Evolutionary conservation across 768 basidiomycete species (phyloP).

Genomic region (Phlebiopsis gigantea): DNA sequence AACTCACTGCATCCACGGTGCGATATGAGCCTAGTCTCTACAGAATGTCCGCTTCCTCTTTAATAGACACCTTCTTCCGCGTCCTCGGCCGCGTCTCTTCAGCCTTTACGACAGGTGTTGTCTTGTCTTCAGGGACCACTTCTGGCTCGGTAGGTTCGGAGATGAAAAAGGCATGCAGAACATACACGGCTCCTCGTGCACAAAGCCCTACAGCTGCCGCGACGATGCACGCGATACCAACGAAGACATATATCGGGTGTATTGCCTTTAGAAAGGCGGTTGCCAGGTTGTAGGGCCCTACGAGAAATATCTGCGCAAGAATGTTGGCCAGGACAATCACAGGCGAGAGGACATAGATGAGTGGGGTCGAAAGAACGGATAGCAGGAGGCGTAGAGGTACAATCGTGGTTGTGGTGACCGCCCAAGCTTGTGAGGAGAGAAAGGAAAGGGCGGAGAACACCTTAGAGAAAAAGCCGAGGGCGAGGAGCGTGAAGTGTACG

Average conservation of each 20-base stretch:
- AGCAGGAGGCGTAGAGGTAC: conserved; percentile 8
- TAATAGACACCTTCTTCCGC: background rate
- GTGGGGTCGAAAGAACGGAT: conserved; percentile 20
- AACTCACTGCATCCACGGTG: no score
- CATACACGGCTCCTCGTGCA: conserved; percentile 12
- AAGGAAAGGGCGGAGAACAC: background rate
- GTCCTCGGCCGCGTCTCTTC: background rate
- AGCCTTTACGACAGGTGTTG: background rate
- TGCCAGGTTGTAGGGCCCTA: conserved; percentile 37
- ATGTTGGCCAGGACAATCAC: conserved; percentile 37
- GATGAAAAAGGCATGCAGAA: background rate
- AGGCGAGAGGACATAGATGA: conserved; percentile 44
- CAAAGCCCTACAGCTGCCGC: conserved; percentile 14
- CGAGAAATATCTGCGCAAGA: conserved; percentile 35
- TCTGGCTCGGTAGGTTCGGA: background rate
- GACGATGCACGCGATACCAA: conserved; percentile 17
- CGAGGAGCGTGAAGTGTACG: conserved; percentile 6
- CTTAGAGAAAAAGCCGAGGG: background rate
- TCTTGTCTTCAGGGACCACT: background rate
- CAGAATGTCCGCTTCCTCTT: background rate
- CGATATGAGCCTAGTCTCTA: no score
- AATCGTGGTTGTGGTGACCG: background rate
- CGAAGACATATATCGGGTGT: conserved; percentile 25
- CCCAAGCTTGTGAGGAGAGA: background rate
- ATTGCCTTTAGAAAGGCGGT: conserved; percentile 11